Percentiles rank a stretch among this genome's conserved stretches.
Conservation (phyloP, 2,329 filamentous ascomycete genomes). For the Colletotrichum zoysiae region DNA sequence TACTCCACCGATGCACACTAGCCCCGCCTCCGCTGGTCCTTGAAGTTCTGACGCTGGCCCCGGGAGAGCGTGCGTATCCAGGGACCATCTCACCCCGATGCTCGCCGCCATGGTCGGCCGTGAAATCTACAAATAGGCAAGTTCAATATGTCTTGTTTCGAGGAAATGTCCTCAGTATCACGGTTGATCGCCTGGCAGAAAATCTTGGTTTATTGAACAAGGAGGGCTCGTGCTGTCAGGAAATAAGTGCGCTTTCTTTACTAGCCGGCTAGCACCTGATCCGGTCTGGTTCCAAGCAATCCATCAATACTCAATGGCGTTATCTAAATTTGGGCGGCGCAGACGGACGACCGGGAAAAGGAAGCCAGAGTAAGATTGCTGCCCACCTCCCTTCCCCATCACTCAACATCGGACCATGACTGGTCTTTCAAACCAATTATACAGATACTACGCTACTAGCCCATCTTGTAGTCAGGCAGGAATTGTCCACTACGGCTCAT, state of each 20-base stretch:
- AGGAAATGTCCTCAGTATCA: background rate
- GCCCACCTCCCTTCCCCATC: background rate
- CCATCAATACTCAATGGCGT: slow-evolving; percentile 6
- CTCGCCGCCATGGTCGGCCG: slow-evolving; percentile 5
- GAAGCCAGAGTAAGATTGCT: slow-evolving; percentile 31
- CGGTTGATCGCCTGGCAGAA: background rate
- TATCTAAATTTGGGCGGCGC: slow-evolving; percentile 34
- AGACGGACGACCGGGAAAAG: slow-evolving; percentile 16
- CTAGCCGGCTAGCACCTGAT: slow-evolving; percentile 13
- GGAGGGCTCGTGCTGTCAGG: background rate
- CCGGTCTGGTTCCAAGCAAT: slow-evolving; percentile 15
- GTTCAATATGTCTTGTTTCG: background rate
- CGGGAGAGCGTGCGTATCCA: background rate
- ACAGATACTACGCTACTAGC: slow-evolving; percentile 15
- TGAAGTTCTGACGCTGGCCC: slow-evolving; percentile 31
- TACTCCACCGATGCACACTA: background rate
- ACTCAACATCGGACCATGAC: slow-evolving; percentile 22
- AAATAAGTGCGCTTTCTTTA: background rate
- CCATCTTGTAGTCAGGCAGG: background rate
- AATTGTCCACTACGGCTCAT: background rate
- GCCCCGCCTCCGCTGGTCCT: slow-evolving; percentile 15
- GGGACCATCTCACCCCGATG: slow-evolving; percentile 22
- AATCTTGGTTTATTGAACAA: background rate
- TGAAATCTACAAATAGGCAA: background rate
- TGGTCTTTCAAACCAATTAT: slow-evolving; percentile 26